These are phyloP conservation scores for Cinnamomum micranthum DNA, from an alignment of 164 flowering plant species.

Conservation along the genomic window DNA sequence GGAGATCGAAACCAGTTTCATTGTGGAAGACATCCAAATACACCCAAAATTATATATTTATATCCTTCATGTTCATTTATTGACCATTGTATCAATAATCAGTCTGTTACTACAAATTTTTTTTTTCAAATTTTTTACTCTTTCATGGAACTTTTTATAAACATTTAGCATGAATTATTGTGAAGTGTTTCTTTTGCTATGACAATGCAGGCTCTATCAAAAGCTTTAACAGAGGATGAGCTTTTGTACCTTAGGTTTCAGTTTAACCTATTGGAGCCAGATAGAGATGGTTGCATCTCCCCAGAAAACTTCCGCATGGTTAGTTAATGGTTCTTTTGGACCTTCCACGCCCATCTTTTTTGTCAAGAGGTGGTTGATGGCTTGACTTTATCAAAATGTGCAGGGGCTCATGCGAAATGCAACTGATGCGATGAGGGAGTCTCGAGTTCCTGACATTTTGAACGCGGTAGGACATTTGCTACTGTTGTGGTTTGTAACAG, in stretches of 20 bases:
- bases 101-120: neutral
- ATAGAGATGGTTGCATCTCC: slow-evolving; percentile 51
- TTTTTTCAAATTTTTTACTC: neutral
- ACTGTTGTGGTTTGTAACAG: neutral
- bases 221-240: slow-evolving; percentile 78
- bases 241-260: slow-evolving; percentile 66
- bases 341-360: neutral
- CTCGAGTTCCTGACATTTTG: slow-evolving; percentile 69
- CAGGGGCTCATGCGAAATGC: slow-evolving; percentile 74
- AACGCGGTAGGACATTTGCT: slow-evolving; percentile 39
- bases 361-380: slow-evolving; percentile 1
- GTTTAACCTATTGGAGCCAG: slow-evolving; percentile 63
- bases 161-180: neutral
- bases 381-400: slow-evolving; percentile 7
- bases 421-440: slow-evolving; percentile 91
- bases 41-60: neutral
- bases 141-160: neutral
- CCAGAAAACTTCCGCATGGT: slow-evolving; percentile 68
- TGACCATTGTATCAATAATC: neutral
- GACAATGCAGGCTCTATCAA: slow-evolving; percentile 74
- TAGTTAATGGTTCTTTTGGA: slow-evolving; percentile 8
- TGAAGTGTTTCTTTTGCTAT: neutral
- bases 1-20: neutral
- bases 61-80: neutral
- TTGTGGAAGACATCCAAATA: neutral